These are phyloP conservation scores for Helichrysum umbraculigerum DNA, from an alignment of 129 eudicot species.

Conservation along the genomic window DNA sequence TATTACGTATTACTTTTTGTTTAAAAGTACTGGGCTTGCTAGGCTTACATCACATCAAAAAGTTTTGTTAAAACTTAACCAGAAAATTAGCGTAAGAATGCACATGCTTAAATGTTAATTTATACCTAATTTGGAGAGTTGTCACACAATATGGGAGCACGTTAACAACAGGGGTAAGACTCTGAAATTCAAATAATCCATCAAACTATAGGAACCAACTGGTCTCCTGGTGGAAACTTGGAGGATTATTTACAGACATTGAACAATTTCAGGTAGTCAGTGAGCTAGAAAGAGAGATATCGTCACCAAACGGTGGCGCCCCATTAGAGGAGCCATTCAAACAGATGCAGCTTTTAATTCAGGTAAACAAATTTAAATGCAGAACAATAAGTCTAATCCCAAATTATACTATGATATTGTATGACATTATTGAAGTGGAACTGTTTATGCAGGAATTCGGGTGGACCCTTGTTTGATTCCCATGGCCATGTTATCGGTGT, in stretches of 20 bases:
- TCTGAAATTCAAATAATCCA: not conserved
- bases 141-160: slow-evolving; percentile 92
- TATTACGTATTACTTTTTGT: too few relatives aligned
- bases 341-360: slow-evolving; percentile 99
- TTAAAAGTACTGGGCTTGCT: too few relatives aligned
- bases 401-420: too few relatives aligned
- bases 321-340: slow-evolving; percentile 94
- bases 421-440: not conserved
- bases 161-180: slow-evolving; percentile 83
- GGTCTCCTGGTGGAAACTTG: not conserved
- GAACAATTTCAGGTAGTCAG: slow-evolving; percentile 78
- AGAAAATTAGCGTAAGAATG: too few relatives aligned
- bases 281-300: slow-evolving; percentile 94
- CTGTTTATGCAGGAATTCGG: slow-evolving; percentile 76
- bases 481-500: slow-evolving; percentile 93
- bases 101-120: too few relatives aligned
- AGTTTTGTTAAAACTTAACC: too few relatives aligned
- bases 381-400: not conserved
- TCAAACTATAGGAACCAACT: not conserved
- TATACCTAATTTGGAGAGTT: too few relatives aligned
- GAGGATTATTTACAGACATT: not conserved
- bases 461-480: slow-evolving; percentile 91
- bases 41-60: too few relatives aligned
- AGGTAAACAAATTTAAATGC: slow-evolving; percentile 35
- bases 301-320: slow-evolving; percentile 89